Conservation (phyloP, 768 basidiomycete species). For the Lepiota venenata region DNA sequence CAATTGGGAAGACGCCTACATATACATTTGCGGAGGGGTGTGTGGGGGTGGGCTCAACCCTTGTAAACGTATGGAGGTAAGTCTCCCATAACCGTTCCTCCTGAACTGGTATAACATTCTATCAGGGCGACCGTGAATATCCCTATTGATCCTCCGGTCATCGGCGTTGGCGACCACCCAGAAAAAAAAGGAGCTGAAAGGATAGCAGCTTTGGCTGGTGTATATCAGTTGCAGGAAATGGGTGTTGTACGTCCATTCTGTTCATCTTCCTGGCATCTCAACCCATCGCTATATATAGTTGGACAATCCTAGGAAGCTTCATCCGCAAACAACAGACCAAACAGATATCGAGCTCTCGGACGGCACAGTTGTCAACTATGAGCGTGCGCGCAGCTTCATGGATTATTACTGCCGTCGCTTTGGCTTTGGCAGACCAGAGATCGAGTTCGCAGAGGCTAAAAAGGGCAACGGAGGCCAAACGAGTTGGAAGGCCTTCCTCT, state of each 20-base stretch:
- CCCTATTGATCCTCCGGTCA: conserved; percentile 33
- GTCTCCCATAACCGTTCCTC: conserved; percentile 12
- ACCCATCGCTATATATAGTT: conserved; percentile 24
- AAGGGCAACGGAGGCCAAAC: conserved; percentile 20
- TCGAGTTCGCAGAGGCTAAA: conserved; percentile 44
- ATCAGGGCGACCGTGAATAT: conserved; percentile 39
- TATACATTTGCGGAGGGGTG: conserved; percentile 32
- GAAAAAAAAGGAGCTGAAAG: conserved; percentile 64
- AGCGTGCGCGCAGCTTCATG: conserved; percentile 85
- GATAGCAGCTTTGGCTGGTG: conserved; percentile 72
- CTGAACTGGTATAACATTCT: background rate
- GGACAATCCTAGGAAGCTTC: conserved; percentile 32
- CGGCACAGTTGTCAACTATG: conserved; percentile 58
- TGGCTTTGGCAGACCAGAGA: conserved; percentile 67
- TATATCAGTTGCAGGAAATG: conserved; percentile 62
- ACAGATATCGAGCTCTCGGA: conserved; percentile 48
- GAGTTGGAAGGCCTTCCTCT: conserved; percentile 73
- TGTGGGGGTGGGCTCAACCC: conserved; percentile 18
- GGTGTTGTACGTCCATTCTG: conserved; percentile 54
- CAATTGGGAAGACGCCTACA: conserved; percentile 24
- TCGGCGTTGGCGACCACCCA: conserved; percentile 59
- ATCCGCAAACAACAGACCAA: conserved; percentile 17
- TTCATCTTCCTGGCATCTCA: background rate
- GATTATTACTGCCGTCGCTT: conserved; percentile 90
- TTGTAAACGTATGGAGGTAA: conserved; percentile 42